Base-by-base conservation (phyloP, 192 early-diverging fungal genomes). In the Coemansia sp. region DNA sequence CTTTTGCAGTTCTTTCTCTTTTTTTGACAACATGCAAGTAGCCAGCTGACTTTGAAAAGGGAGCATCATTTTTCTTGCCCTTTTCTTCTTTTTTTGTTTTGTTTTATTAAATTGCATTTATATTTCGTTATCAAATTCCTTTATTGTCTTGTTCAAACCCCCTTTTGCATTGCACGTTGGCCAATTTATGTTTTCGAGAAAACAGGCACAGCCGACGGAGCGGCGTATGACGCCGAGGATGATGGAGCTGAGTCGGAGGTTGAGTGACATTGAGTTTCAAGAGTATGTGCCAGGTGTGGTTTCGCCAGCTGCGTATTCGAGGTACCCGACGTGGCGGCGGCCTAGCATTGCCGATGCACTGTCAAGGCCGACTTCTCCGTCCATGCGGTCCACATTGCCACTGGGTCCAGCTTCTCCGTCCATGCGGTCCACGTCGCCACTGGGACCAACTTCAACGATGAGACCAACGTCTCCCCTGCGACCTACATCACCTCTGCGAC, bases 211-310 rank as follows among this genome's bases (percentile, higher is more conserved):
- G 17, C 15, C 49, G 20, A 0, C 4, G 9, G 49, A 24, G 49
- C 49, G 49, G 20, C n/a, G 49, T 11, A 51, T 78, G 70, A 78
- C 75, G n/a, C 70, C 75, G 11, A 62, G 75, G 14, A 72, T 78
- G 70, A 24, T 78, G 14, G 75, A 78, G 62, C 75, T 78, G 15
- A 78, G 70, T 44, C 28, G 75, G 14, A 53, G 63, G 17, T 69
- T 78, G 3, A 60, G 64, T 54, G 70, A 69, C 28, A 72, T 78
- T 3, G 75, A 78, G 50, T 71, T 78, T 44, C 21, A 55, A 25
- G 63, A 66, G 58, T 49, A 46, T 23, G 21, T 56, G 3, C 23
- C 58, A 26, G 11, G 34, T 54, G 31, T 61, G 26, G 26, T 61
- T 4, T 61, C 60, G 21, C 60, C 60, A 5, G 51, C 60, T 7